A percentile compares a stretch with the other conserved stretches of the same genome.
Evolutionary conservation across 345 rosid genomes (phyloP).

Genomic region (Eucalyptus coolabah): DNA sequence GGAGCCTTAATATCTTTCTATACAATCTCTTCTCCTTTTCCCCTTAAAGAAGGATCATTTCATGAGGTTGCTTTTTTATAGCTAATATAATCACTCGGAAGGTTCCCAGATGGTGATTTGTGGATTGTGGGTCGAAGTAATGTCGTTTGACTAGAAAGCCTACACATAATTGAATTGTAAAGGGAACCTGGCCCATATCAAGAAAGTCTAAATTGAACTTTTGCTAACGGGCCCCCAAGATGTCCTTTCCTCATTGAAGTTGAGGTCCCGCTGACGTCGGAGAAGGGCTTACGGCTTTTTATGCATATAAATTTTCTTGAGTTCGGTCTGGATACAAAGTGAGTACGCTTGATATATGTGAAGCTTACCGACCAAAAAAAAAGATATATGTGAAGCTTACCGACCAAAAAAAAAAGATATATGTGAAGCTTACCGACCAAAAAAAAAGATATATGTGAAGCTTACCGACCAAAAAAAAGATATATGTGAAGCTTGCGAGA

Average conservation of each 20-base stretch:
- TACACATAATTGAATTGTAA: not conserved
- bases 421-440: no score
- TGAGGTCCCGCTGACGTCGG: not conserved
- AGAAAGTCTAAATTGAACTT: not conserved
- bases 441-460: no score
- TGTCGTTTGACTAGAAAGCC: not conserved
- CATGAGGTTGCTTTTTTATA: not conserved
- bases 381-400: no score
- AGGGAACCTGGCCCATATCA: not conserved
- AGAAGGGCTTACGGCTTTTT: not conserved
- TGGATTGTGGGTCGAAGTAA: not conserved
- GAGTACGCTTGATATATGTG: not conserved
- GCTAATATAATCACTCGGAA: not conserved
- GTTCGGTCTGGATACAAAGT: not conserved
- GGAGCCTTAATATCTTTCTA: fast-evolving
- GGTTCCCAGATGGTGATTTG: not conserved
- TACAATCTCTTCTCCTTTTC: not conserved
- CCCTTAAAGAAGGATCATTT: not conserved
- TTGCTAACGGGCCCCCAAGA: not conserved
- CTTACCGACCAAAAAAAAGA: no score
- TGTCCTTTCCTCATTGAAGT: not conserved
- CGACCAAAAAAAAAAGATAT: no score
- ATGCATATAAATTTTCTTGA: not conserved
- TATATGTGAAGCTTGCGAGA: not conserved
- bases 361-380: no score